Evolutionary conservation across 1,284 basidiomycete species (phyloP).

Genomic region (Marasmius oreades): DNA sequence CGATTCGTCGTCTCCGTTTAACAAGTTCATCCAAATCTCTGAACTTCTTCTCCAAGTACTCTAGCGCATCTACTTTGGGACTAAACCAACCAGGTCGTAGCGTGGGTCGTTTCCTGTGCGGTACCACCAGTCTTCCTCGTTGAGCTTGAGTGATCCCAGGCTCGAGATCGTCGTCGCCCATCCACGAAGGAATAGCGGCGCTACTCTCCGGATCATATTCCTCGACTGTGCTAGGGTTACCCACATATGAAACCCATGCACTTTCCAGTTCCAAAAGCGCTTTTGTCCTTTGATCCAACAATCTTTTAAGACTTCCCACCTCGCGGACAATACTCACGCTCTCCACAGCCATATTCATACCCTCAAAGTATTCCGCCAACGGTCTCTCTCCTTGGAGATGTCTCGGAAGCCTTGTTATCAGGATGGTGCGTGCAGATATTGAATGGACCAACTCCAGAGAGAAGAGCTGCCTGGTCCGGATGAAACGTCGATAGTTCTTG

Average conservation of each 20-base stretch:
- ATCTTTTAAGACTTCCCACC: conserved; percentile 66
- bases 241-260: conserved; percentile 88
- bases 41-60: conserved; percentile 79
- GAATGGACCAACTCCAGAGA: conserved; percentile 92
- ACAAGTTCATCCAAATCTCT: conserved; percentile 76
- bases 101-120: conserved; percentile 69
- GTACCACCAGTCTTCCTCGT: conserved; percentile 59
- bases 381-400: conserved; percentile 84
- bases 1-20: conserved; percentile 58
- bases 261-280: conserved; percentile 77
- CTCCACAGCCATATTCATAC: conserved; percentile 77
- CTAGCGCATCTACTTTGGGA: conserved; percentile 78
- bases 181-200: conserved; percentile 30
- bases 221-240: conserved; percentile 83
- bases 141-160: conserved; percentile 46
- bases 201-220: conserved; percentile 67
- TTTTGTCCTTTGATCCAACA: conserved; percentile 76
- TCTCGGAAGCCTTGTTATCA: conserved; percentile 80
- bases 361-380: conserved; percentile 92
- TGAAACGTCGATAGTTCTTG: conserved; percentile 86
- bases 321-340: conserved; percentile 89
- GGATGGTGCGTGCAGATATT: conserved; percentile 89
- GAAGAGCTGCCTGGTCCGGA: conserved; percentile 91
- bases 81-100: conserved; percentile 66
- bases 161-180: conserved; percentile 40